These are phyloP conservation scores for Rhazya stricta DNA, from an alignment of 257 asterid genomes.

Conservation along the genomic window DNA sequence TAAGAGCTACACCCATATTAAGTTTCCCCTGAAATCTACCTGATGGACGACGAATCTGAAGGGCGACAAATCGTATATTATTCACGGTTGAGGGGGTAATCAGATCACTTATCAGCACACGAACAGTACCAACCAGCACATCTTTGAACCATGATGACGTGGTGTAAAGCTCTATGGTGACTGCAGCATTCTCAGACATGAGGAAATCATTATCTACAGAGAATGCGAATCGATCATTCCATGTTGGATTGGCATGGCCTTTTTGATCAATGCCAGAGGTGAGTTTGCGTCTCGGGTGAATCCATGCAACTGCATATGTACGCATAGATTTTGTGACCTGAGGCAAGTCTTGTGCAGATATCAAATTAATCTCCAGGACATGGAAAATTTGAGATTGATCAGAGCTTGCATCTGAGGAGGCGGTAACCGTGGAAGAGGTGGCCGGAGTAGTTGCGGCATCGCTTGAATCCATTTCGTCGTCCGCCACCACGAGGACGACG, in stretches of 20 bases:
- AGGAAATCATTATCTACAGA: constrained; percentile 41
- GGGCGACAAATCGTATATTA: constrained; percentile 43
- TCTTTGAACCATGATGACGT: constrained; percentile 64
- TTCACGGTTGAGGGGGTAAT: constrained; percentile 19
- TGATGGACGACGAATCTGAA: constrained; percentile 60
- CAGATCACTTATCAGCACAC: constrained; percentile 44
- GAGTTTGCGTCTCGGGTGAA: constrained; percentile 40
- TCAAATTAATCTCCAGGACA: constrained; percentile 51
- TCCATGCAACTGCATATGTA: constrained; percentile 57
- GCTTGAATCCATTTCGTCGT: constrained; percentile 38
- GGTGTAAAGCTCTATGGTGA: constrained; percentile 54
- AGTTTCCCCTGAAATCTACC: constrained; percentile 84
- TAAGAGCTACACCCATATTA: constrained; percentile 61
- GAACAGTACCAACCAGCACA: constrained; percentile 49
- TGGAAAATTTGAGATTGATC: constrained; percentile 17
- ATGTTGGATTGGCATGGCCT: constrained; percentile 49
- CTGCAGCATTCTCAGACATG: constrained; percentile 29
- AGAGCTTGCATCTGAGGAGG: constrained; percentile 29
- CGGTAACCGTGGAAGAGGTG: constrained; percentile 40
- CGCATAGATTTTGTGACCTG: constrained; percentile 57
- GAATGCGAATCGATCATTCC: constrained; percentile 69
- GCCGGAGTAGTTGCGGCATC: constrained; percentile 31
- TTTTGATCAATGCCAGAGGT: constrained; percentile 47
- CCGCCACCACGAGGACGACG: constrained; percentile 11
- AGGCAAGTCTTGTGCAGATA: constrained; percentile 66